Conservation (phyloP, 495 filamentous ascomycete species). For the Lasiosphaeria ovina region DNA sequence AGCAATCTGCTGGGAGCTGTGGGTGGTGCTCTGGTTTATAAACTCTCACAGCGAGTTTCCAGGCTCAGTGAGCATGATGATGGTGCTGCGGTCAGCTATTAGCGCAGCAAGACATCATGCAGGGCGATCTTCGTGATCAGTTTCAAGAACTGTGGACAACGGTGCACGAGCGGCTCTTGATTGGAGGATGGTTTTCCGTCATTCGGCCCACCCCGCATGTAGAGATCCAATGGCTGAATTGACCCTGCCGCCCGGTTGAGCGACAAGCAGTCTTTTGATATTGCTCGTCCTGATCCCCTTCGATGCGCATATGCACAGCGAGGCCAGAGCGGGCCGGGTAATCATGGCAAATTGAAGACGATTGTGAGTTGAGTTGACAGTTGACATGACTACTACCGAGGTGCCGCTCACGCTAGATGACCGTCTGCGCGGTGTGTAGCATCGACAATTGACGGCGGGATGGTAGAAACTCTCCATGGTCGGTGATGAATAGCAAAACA, state of each 20-base stretch:
- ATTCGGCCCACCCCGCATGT: background rate
- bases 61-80: background rate
- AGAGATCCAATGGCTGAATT: slow-evolving; percentile 1
- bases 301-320: slow-evolving; percentile 1
- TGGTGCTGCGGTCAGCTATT: background rate
- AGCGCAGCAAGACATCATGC: background rate
- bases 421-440: background rate
- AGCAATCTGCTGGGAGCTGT: no score
- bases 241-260: background rate
- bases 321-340: background rate
- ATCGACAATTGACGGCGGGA: background rate
- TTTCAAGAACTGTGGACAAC: background rate
- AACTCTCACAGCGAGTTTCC: no score
- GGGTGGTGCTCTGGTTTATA: no score
- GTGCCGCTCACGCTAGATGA: background rate
- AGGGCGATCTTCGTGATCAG: slow-evolving; percentile 1
- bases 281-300: background rate
- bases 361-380: background rate
- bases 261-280: background rate
- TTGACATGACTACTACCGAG: no score
- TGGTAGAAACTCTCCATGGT: background rate
- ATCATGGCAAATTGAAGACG: background rate
- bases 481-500: no score
- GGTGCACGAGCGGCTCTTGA: background rate
- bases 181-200: background rate